Evolutionary conservation across 2,329 filamentous ascomycete genomes (phyloP).

Genomic region (Hypoxylon sp.): DNA sequence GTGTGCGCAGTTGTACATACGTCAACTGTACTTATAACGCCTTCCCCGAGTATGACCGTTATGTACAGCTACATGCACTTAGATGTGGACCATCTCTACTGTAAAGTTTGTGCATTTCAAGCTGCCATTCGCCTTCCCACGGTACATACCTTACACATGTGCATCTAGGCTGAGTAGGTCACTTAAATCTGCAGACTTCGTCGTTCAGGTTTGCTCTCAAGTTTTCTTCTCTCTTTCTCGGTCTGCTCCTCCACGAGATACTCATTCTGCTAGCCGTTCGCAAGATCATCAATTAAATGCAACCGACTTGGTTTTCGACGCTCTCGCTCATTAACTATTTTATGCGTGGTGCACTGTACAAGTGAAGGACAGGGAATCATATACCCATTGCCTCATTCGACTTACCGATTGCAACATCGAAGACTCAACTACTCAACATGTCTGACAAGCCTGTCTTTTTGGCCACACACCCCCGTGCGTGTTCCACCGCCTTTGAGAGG

Average conservation of each 20-base stretch:
- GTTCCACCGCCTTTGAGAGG: conserved; percentile 96
- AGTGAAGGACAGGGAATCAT: conserved; percentile 27
- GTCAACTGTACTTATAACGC: neutral
- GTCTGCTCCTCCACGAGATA: conserved; percentile 2
- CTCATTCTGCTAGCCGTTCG: conserved; percentile 11
- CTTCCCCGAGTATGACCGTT: neutral
- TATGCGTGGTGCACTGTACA: conserved; percentile 49
- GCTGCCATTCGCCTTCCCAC: too few relatives aligned
- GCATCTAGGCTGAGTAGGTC: conserved; percentile 11
- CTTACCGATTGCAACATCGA: conserved; percentile 47
- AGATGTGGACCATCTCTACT: conserved; percentile 14
- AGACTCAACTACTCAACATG: conserved; percentile 64
- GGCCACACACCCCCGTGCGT: conserved; percentile 92
- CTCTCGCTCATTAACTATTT: conserved; percentile 48
- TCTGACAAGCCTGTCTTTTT: conserved; percentile 88
- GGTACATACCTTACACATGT: too few relatives aligned
- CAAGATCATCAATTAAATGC: conserved; percentile 42
- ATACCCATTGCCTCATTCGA: conserved; percentile 35
- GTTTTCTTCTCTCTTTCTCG: conserved; percentile 20
- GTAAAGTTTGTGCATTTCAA: too few relatives aligned
- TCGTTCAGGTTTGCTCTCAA: conserved; percentile 24
- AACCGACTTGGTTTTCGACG: conserved; percentile 41
- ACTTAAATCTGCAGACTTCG: conserved; percentile 24
- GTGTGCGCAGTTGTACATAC: neutral
- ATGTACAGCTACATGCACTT: conserved; percentile 12